Evolutionary conservation across 768 basidiomycete species (phyloP), one percentile per base, ranked within the genome.

Genomic region (Lactarius sp.): DNA sequence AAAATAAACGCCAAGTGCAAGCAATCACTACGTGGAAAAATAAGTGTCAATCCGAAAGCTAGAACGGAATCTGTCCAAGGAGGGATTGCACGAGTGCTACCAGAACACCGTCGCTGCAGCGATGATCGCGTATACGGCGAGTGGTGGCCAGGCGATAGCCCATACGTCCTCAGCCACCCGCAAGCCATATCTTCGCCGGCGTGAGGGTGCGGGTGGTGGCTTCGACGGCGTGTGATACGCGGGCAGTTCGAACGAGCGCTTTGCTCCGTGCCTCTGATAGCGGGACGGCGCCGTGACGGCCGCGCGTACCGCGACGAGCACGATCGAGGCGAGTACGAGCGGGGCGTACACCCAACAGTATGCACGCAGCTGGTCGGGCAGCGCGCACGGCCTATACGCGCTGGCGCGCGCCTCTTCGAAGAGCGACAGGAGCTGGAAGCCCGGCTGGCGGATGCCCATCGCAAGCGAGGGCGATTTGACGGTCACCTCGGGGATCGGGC

Each of bases 391-490:
- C 7, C 75, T 71, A 66, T 93, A 86, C 52, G 77, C 77, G 77
- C 80, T 70, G 36, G 81, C 70, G 66, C 73, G 42, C 50, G 53
- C 41, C 66, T 64, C 59, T 27, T 80, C 79, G 52, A 77, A 78
- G 27, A 98, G 81, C 1, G 94, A 90, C 50, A 98, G 81, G 20
- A 98, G 81, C 69, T 96, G 92, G 75, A 94, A 94, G 47, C 94
- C 96, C 6, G 96, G 94, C 34, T 79, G 79, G 50, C 81, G 80
- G 57, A 98, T 82, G 37, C 90, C 92, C 85, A 93, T 91, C 4
- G 87, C 89, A 80, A 94, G 92, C 13, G 92, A 93, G 70, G 97
- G 79, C 2, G 92, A 88, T 73, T 94, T 97, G 70, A 98, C 83
- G 0, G 92, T 90, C 20, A 95, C 80, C 75, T 98, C 95, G 56